Conservation (phyloP, 306 rosid species). For the Purshia tridentata region DNA sequence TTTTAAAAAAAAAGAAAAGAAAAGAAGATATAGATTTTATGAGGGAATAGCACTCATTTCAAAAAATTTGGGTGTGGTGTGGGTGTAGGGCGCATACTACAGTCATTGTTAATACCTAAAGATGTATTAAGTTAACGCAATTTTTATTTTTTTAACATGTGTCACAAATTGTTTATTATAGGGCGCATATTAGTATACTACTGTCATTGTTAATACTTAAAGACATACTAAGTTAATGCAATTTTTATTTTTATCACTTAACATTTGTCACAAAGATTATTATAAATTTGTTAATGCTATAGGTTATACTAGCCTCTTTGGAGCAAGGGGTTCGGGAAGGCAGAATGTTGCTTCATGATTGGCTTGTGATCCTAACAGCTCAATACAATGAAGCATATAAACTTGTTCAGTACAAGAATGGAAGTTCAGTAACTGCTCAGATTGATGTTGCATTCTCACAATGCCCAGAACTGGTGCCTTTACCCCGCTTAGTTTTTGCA, state of each 20-base stretch:
- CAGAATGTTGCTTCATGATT: slow-evolving; percentile 86
- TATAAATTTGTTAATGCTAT: slow-evolving; percentile 18
- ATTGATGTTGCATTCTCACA: slow-evolving; percentile 84
- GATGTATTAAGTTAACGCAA: neutral
- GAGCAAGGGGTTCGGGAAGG: slow-evolving; percentile 99
- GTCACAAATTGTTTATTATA: neutral
- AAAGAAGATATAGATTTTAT: neutral
- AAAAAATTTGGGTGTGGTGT: neutral
- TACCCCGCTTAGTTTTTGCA: slow-evolving; percentile 87
- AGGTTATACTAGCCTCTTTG: slow-evolving; percentile 90
- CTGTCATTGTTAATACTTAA: neutral
- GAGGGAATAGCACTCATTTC: neutral
- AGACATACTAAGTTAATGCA: neutral
- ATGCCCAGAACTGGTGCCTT: slow-evolving; percentile 84
- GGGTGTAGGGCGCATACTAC: neutral
- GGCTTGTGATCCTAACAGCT: slow-evolving; percentile 95
- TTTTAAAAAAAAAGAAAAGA: no score
- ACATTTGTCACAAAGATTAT: slow-evolving; percentile 9
- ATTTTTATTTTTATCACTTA: slow-evolving; percentile 6
- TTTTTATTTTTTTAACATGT: slow-evolving; percentile 11
- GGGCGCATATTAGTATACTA: neutral
- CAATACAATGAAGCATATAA: slow-evolving; percentile 85
- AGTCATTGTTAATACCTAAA: neutral
- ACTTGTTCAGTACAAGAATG: slow-evolving; percentile 60
- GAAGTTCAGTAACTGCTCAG: slow-evolving; percentile 67